Percentiles rank a stretch among this genome's conserved stretches.
Conservation (phyloP, 495 filamentous ascomycete species). For the Ramalina intermedia region DNA sequence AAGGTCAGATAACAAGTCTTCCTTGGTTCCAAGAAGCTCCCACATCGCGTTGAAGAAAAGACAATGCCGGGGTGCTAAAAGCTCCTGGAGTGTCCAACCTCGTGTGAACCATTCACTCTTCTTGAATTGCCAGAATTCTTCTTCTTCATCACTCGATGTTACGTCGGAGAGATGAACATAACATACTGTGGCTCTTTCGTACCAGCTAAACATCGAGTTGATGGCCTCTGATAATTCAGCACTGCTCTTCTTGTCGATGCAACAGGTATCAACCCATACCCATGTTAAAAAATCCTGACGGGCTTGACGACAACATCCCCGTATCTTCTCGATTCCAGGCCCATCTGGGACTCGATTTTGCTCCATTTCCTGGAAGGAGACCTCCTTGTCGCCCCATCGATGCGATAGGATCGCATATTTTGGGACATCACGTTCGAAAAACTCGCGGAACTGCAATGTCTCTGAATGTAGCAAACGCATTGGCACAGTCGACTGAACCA, state of each 20-base stretch:
- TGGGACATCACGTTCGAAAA: conserved; percentile 14
- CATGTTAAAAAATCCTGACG: conserved; percentile 11
- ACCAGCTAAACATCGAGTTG: conserved; percentile 27
- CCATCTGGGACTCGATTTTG: neutral
- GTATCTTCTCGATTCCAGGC: conserved; percentile 17
- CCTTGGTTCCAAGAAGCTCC: conserved; percentile 16
- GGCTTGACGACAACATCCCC: conserved; percentile 11
- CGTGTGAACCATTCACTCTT: conserved; percentile 28
- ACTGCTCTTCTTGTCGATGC: conserved; percentile 29
- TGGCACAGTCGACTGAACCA: too few species aligned
- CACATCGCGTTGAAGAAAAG: conserved; percentile 21
- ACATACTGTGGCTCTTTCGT: conserved; percentile 18
- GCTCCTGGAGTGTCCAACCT: conserved; percentile 32
- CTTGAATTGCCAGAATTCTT: conserved; percentile 7
- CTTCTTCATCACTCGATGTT: neutral
- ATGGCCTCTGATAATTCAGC: conserved; percentile 29
- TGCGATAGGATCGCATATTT: conserved; percentile 26
- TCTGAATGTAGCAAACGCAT: conserved; percentile 32
- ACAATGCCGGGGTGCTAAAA: conserved; percentile 25
- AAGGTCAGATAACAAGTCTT: conserved; percentile 7
- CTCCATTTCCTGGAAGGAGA: conserved; percentile 19
- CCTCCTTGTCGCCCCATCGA: conserved; percentile 22
- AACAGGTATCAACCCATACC: conserved; percentile 31
- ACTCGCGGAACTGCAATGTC: conserved; percentile 24
- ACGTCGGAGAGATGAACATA: conserved; percentile 28